A percentile compares a stretch with the other conserved stretches of the same genome.
Conservation (phyloP, 2,329 filamentous ascomycete genomes). For the Claviceps maximensis region DNA sequence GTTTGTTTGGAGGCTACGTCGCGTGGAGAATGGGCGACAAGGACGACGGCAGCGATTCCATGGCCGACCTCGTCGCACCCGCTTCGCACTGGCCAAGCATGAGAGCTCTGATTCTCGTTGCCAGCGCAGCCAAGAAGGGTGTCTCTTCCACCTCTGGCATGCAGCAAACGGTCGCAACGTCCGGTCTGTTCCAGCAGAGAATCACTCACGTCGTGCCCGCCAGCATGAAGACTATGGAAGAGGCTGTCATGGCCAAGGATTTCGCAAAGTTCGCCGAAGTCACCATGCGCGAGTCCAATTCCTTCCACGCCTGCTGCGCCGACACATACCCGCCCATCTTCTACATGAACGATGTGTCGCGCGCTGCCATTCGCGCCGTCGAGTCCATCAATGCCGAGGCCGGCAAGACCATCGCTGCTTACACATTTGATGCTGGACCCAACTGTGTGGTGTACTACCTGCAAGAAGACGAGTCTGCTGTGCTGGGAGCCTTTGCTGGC, state of each 20-base stretch:
- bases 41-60: conserved; percentile 71
- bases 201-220: conserved; percentile 65
- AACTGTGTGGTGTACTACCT: conserved; percentile 96
- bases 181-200: conserved; percentile 69
- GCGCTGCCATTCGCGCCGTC: conserved; percentile 75
- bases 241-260: conserved; percentile 63
- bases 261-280: conserved; percentile 79
- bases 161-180: conserved; percentile 92
- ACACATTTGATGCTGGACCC: conserved; percentile 94
- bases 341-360: conserved; percentile 91
- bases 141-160: conserved; percentile 88
- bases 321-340: conserved; percentile 97
- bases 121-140: conserved; percentile 87
- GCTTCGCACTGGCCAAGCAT: conserved; percentile 91
- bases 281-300: conserved; percentile 95
- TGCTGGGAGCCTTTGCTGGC: conserved; percentile 67
- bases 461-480: conserved; percentile 57
- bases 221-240: conserved; percentile 75
- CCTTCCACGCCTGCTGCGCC: conserved; percentile 87
- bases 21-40: conserved; percentile 75
- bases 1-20: conserved; percentile 88
- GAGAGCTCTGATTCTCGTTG: conserved; percentile 83
- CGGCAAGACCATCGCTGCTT: conserved; percentile 72
- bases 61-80: conserved; percentile 77
- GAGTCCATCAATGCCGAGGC: conserved; percentile 76